Evolutionary conservation across 495 filamentous ascomycete species (phyloP).

Genomic region (Lasiosphaeriaceae sp.): DNA sequence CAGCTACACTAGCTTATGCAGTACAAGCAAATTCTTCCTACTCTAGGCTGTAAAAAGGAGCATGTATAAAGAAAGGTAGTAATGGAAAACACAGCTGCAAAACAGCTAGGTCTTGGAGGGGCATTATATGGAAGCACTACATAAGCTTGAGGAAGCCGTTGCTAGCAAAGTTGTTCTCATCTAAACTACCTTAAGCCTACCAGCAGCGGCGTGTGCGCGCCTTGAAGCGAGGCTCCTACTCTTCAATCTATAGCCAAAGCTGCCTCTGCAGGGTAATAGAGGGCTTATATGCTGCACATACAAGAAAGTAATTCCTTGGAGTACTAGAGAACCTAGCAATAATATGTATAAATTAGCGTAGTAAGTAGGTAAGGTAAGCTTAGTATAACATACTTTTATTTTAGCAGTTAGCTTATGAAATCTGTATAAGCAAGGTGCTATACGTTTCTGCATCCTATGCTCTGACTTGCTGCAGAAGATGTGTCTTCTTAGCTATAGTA

Average conservation of each 20-base stretch:
- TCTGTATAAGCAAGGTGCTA: background rate
- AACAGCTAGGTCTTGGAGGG: background rate
- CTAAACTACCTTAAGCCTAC: background rate
- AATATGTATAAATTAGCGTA: background rate
- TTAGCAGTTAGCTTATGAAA: background rate
- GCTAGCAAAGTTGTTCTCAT: background rate
- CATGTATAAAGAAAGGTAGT: background rate
- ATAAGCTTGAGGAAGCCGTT: background rate
- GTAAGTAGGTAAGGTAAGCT: background rate
- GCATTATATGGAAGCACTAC: background rate
- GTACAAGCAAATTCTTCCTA: background rate
- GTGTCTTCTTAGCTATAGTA: background rate
- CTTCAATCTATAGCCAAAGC: background rate
- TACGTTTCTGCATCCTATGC: background rate
- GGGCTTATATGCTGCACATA: background rate
- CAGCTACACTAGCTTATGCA: background rate
- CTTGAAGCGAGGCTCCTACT: background rate
- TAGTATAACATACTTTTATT: background rate
- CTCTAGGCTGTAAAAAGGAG: background rate
- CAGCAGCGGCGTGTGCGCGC: background rate
- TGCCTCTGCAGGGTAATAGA: background rate
- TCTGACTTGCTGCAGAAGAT: background rate
- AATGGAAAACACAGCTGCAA: background rate
- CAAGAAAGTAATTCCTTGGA: too few species aligned
- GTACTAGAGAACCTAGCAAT: too few species aligned